These are phyloP conservation scores for Populus alba DNA, from an alignment of 345 rosid species.

Conservation along the genomic window DNA sequence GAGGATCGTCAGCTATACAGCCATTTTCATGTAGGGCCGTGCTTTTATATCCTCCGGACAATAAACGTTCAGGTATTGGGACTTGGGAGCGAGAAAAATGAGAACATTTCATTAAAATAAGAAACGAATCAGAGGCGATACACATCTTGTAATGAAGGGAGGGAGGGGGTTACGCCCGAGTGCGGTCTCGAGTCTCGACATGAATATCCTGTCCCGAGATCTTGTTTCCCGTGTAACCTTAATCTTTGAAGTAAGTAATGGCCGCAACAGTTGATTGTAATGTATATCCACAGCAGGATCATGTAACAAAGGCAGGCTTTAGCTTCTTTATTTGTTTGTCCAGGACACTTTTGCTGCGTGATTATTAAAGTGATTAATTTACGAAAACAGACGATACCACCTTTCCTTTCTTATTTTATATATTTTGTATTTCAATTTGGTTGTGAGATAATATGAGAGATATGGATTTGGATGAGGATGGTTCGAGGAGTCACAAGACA, in stretches of 20 bases:
- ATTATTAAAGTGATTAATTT: background rate
- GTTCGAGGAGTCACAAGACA: background rate
- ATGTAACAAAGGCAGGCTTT: background rate
- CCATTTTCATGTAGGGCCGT: background rate
- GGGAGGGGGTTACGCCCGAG: background rate
- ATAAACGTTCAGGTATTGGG: too few species aligned
- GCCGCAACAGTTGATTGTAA: background rate
- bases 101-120: background rate
- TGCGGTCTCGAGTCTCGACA: background rate
- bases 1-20: background rate
- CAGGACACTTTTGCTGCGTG: background rate
- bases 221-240: background rate
- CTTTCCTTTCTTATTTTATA: background rate
- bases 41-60: too few species aligned
- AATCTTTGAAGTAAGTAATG: background rate
- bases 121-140: background rate
- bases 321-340: background rate
- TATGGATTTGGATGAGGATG: background rate
- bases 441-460: background rate
- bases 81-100: too few species aligned
- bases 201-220: background rate
- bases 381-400: background rate
- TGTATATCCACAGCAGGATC: slow-evolving; percentile 12
- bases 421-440: background rate
- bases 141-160: background rate